Percentiles rank a stretch among this genome's conserved stretches.
phyloP scores from a whole-genome alignment of 495 filamentous ascomycete genomes.

The Xylaria intraflava region DNA sequence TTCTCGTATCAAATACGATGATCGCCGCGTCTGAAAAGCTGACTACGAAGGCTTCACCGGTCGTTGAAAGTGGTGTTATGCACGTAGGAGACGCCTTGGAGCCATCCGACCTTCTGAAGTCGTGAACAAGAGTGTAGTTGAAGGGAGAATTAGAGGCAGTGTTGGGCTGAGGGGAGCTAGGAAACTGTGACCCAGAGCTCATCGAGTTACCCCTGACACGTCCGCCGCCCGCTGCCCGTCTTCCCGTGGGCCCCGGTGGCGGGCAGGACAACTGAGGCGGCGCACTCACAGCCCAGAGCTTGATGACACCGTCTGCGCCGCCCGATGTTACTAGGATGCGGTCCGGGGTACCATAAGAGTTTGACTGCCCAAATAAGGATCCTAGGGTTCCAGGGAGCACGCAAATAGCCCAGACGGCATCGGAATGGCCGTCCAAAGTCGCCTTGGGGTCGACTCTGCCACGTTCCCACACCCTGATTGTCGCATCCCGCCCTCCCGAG shows the following conservation, averaged over 20 bases:
- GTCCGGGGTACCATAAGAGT: constrained; percentile 66
- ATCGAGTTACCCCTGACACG: constrained; percentile 83
- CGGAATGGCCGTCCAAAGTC: constrained; percentile 87
- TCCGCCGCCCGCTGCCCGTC: constrained; percentile 59
- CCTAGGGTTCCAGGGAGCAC: constrained; percentile 81
- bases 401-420: constrained; percentile 92
- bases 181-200: constrained; percentile 83
- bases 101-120: constrained; percentile 60
- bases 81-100: constrained; percentile 75
- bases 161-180: constrained; percentile 82
- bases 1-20: constrained; percentile 82
- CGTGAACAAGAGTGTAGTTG: constrained; percentile 66
- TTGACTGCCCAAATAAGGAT: constrained; percentile 65
- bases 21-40: constrained; percentile 86
- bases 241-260: constrained; percentile 46
- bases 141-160: constrained; percentile 58
- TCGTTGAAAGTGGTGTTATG: constrained; percentile 77
- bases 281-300: constrained; percentile 91
- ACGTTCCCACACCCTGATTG: constrained; percentile 88
- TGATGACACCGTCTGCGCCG: constrained; percentile 82
- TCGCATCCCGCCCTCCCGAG: constrained; percentile 90
- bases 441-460: constrained; percentile 92
- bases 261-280: constrained; percentile 77
- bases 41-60: constrained; percentile 90
- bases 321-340: constrained; percentile 86